Evolutionary conservation across 2,329 filamentous ascomycete species (phyloP).

Genomic region (Arthrinium phaeospermum): DNA sequence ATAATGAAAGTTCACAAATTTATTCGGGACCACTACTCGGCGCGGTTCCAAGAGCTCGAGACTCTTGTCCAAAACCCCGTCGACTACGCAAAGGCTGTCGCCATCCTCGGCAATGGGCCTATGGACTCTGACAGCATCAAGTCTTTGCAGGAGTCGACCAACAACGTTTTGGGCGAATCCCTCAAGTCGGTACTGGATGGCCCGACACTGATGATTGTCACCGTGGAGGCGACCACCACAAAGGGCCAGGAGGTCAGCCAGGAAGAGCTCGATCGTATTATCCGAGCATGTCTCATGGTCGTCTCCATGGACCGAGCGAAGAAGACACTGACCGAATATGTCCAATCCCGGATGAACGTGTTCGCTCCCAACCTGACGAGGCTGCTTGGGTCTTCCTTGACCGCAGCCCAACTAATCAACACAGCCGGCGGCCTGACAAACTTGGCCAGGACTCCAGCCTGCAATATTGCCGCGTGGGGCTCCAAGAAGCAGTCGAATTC

Average conservation of each 20-base stretch:
- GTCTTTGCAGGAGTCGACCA: slow-evolving; percentile 72
- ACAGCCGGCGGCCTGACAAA: slow-evolving; percentile 87
- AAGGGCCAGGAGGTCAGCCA: slow-evolving; percentile 78
- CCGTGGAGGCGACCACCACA: slow-evolving; percentile 90
- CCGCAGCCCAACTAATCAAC: slow-evolving; percentile 95
- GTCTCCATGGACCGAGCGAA: slow-evolving; percentile 89
- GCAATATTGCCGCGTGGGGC: slow-evolving; percentile 89
- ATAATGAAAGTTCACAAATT: slow-evolving; percentile 95
- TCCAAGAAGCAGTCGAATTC: slow-evolving; percentile 77
- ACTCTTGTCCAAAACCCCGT: slow-evolving; percentile 87
- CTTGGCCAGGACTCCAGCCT: slow-evolving; percentile 89
- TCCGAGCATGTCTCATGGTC: slow-evolving; percentile 84
- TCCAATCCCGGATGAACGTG: slow-evolving; percentile 94
- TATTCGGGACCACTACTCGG: slow-evolving; percentile 93
- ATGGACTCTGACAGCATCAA: slow-evolving; percentile 84
- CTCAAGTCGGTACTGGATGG: slow-evolving; percentile 85
- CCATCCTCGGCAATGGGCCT: slow-evolving; percentile 90
- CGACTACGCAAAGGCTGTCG: slow-evolving; percentile 93
- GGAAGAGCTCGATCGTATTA: slow-evolving; percentile 75
- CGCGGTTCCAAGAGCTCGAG: slow-evolving; percentile 92
- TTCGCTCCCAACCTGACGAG: slow-evolving; percentile 94
- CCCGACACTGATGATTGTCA: slow-evolving; percentile 92
- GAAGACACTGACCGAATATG: slow-evolving; percentile 85
- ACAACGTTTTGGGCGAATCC: slow-evolving; percentile 78
- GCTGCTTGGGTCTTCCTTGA: slow-evolving; percentile 82